phyloP scores from a whole-genome alignment of 2,329 filamentous ascomycete species.

The Trichoderma koningiopsis region DNA sequence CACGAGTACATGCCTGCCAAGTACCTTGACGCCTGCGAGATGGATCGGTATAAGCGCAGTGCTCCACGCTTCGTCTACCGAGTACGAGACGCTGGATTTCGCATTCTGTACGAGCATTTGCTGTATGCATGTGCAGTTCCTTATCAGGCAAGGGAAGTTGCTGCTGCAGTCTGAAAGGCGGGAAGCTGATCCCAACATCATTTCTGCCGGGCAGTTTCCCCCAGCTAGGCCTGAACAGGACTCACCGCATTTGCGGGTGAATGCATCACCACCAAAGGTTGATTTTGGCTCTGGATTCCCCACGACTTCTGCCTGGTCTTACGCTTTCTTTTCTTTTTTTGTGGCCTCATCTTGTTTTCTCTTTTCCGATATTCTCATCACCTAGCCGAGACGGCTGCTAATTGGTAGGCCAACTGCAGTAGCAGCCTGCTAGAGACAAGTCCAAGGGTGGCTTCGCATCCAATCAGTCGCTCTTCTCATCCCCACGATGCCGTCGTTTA shows the following conservation, averaged over 20 bases:
- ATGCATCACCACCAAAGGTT: neutral
- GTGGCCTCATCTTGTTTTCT: neutral
- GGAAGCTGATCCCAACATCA: neutral
- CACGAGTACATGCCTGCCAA: neutral
- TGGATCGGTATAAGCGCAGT: neutral
- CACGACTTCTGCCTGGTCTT: neutral
- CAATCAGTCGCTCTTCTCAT: constrained; percentile 10
- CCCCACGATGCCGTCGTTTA: constrained; percentile 10
- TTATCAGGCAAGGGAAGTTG: neutral
- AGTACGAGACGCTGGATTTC: neutral
- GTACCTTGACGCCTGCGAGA: neutral
- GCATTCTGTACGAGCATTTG: neutral
- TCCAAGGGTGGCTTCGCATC: neutral
- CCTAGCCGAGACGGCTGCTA: neutral
- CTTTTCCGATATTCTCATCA: neutral
- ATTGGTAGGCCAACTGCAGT: neutral
- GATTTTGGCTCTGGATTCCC: neutral
- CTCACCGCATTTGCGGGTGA: constrained; percentile 10
- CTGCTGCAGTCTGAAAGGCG: neutral
- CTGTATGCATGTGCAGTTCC: neutral
- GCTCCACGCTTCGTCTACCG: neutral
- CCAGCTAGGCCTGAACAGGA: neutral
- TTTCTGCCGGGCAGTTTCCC: neutral
- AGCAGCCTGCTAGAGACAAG: constrained; percentile 1
- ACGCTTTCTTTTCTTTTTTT: neutral